phyloP scores from a whole-genome alignment of 2,329 filamentous ascomycete genomes.

The Alternaria viburni region DNA sequence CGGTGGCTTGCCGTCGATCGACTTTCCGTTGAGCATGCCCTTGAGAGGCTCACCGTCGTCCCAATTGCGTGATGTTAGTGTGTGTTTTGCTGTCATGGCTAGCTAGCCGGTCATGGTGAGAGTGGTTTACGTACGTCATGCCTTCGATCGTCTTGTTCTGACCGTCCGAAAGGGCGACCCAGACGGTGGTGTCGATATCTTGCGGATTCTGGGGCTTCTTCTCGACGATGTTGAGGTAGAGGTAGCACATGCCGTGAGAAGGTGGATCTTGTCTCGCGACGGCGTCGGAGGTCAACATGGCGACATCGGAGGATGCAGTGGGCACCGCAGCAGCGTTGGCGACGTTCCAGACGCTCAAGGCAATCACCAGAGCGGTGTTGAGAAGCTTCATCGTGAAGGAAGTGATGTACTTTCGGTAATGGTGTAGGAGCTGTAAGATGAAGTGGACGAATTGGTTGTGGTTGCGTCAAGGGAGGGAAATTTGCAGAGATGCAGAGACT shows the following conservation, averaged over 20 bases:
- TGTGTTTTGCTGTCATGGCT: background rate
- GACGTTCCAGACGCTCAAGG: background rate
- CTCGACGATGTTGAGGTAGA: background rate
- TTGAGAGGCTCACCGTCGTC: background rate
- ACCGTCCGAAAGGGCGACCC: background rate
- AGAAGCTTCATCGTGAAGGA: background rate
- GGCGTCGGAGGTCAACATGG: background rate
- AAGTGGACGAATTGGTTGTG: background rate
- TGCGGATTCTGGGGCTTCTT: background rate
- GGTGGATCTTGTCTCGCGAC: background rate
- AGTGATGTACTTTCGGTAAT: background rate
- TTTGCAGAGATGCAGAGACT: background rate
- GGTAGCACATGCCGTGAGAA: background rate
- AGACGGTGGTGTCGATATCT: background rate
- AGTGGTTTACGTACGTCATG: background rate
- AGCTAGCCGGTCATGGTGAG: background rate
- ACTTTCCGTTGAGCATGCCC: background rate
- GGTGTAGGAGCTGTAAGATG: background rate
- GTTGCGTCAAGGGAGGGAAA: background rate
- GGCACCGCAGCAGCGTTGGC: background rate
- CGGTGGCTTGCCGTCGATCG: background rate
- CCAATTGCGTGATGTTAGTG: background rate
- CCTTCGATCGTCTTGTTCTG: background rate
- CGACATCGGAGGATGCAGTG: background rate
- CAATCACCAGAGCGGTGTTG: background rate